A percentile compares a stretch with the other conserved stretches of the same genome.
phyloP scores from a whole-genome alignment of 257 asterid genomes.

The Ajuga chamaepitys region DNA sequence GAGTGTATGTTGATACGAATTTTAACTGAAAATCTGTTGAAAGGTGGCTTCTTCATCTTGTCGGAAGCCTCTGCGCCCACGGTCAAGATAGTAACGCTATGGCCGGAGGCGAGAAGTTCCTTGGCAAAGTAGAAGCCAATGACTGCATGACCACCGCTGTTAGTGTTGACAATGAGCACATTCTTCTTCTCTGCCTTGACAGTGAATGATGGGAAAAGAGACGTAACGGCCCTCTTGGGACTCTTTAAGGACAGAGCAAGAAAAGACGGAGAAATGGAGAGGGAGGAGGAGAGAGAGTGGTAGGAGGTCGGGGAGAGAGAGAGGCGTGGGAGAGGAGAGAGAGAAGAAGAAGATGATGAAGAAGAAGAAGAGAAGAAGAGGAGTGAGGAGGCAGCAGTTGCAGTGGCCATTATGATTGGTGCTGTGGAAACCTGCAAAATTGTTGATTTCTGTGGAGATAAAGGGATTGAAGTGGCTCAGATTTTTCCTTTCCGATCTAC shows the following conservation, averaged over 20 bases:
- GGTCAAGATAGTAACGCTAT: conserved; percentile 67
- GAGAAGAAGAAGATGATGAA: conserved; percentile 35
- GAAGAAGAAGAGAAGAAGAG: conserved; percentile 28
- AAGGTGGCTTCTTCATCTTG: conserved; percentile 99
- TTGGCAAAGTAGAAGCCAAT: conserved; percentile 90
- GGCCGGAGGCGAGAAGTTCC: conserved; percentile 74
- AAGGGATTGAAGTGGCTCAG: conserved; percentile 1
- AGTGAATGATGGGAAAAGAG: conserved; percentile 23
- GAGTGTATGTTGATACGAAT: neutral
- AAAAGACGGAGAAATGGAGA: conserved; percentile 47
- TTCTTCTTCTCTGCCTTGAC: conserved; percentile 76
- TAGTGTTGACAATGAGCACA: conserved; percentile 76
- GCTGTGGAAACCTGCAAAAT: conserved; percentile 17
- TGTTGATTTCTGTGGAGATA: neutral
- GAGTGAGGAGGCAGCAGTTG: conserved; percentile 44
- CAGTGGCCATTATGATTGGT: conserved; percentile 50
- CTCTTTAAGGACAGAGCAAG: conserved; percentile 16
- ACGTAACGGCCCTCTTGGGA: conserved; percentile 24
- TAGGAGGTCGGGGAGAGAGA: conserved; percentile 31
- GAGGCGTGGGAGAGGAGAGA: conserved; percentile 31
- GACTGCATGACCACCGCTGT: conserved; percentile 92
- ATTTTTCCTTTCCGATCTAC: neutral
- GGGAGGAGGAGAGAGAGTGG: conserved; percentile 40
- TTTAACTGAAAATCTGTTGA: conserved; percentile 83
- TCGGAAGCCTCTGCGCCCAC: conserved; percentile 86